Conservation (phyloP, 352 stramenopile genomes). For the Phytophthora idaei region DNA sequence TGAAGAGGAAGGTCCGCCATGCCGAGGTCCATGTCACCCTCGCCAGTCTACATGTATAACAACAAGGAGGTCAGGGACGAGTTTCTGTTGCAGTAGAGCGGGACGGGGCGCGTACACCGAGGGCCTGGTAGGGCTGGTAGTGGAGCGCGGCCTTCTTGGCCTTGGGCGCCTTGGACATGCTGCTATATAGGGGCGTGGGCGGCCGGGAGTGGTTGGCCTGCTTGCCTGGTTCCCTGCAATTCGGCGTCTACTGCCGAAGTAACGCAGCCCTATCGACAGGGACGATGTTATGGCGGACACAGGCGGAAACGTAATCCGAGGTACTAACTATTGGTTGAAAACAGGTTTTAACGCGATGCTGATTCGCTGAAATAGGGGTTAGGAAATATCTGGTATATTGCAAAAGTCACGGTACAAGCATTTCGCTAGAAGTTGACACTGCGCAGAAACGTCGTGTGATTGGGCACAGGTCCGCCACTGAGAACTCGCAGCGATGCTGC, state of each 20-base stretch:
- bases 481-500: not conserved
- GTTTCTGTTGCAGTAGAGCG: not conserved
- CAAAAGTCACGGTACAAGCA: not conserved
- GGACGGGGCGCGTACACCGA: slow-evolving; percentile 22
- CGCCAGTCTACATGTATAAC: slow-evolving; percentile 20
- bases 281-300: slow-evolving; percentile 18
- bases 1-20: slow-evolving; percentile 58
- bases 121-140: slow-evolving; percentile 82
- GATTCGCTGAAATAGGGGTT: slow-evolving; percentile 10
- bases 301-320: slow-evolving; percentile 8
- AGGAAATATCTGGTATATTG: slow-evolving; percentile 1
- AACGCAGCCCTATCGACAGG: not conserved
- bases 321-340: slow-evolving; percentile 7
- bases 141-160: slow-evolving; percentile 73
- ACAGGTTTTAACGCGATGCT: not conserved
- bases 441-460: slow-evolving; percentile 25
- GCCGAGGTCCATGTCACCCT: slow-evolving; percentile 53
- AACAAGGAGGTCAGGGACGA: slow-evolving; percentile 1
- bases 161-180: slow-evolving; percentile 85
- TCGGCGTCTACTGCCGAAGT: slow-evolving; percentile 35
- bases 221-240: slow-evolving; percentile 21
- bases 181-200: slow-evolving; percentile 1
- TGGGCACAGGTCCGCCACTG: slow-evolving; percentile 23
- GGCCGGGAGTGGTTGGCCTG: slow-evolving; percentile 1
- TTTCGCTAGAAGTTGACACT: slow-evolving; percentile 33